Evolutionary conservation across 2,329 filamentous ascomycete genomes (phyloP), one percentile per base, ranked within the genome.

Genomic region (Chaetomiaceae sp.): DNA sequence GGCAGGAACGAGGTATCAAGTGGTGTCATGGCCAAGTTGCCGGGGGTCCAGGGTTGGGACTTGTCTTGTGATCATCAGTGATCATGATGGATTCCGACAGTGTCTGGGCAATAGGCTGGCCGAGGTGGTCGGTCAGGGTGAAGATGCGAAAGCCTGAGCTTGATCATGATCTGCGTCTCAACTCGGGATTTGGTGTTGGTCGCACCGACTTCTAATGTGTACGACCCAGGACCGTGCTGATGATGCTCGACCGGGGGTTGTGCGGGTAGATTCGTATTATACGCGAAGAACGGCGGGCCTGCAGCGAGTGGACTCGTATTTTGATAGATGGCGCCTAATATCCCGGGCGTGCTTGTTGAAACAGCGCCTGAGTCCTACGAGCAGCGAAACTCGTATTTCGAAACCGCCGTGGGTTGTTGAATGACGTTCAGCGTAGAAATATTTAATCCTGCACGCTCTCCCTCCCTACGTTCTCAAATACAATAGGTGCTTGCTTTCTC

Each of bases 11-110:
- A 72, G 2, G 81, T 83, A 59, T 93, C 87, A 31, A 93, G 73
- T 49, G 82, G 82, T 2, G 90, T 95, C 90, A 96, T 95, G 7
- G 85, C 79, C 59, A 95, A 69, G 14, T 81, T 83, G 17, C 79
- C 82, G 0, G 89, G 87, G 13, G 95, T 72, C 65, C 51, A 54
- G 34, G 44, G 68, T 51, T 56, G 44, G 75, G 67, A 51, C 70
- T 67, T 89, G 86, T 96, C 72, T 97, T 97, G 73, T 97, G 92
- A 64, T 99, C 92, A 65, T 99, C 92, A 1, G 93, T 97, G 57
- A 97, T 96, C 79, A 96, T 92, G 58, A 97, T 95, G 0, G 89
- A 87, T 49, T 86, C 83, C 19, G 89, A 89, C 58, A 96, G 85
- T 45, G 84, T 82, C 69, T 99, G 92, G 6, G 89, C 87, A 38